phyloP scores from a whole-genome alignment of 2,329 filamentous ascomycete species.

The Cordyceps javanica region DNA sequence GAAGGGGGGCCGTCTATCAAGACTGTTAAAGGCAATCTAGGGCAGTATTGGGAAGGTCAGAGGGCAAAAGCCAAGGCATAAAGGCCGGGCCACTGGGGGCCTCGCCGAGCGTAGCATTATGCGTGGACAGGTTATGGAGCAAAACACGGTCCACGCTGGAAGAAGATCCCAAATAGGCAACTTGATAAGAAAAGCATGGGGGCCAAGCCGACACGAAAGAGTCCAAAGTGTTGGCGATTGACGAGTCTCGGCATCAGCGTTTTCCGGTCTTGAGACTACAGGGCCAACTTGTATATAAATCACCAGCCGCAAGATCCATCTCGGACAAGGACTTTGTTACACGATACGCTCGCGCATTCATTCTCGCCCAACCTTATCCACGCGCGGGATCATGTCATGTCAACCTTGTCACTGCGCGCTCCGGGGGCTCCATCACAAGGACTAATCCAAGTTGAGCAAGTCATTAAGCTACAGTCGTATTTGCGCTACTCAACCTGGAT shows the following conservation, averaged over 20 bases:
- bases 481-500: neutral
- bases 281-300: too few relatives aligned
- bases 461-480: neutral
- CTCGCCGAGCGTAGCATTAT: neutral
- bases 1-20: neutral
- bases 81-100: neutral
- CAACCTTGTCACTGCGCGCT: too few relatives aligned
- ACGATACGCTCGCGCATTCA: too few relatives aligned
- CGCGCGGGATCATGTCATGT: too few relatives aligned
- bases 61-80: neutral
- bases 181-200: neutral
- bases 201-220: neutral
- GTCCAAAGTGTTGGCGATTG: neutral
- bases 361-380: too few relatives aligned
- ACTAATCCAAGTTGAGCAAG: conserved; percentile 2
- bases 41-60: conserved; percentile 5
- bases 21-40: neutral
- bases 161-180: neutral
- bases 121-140: neutral
- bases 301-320: too few relatives aligned
- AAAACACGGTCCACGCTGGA: neutral
- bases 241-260: neutral
- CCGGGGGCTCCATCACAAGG: too few relatives aligned
- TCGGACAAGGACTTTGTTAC: too few relatives aligned
- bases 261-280: neutral